phyloP scores from a whole-genome alignment of 169 alveolate genomes.

The Eimeria falciformis region DNA sequence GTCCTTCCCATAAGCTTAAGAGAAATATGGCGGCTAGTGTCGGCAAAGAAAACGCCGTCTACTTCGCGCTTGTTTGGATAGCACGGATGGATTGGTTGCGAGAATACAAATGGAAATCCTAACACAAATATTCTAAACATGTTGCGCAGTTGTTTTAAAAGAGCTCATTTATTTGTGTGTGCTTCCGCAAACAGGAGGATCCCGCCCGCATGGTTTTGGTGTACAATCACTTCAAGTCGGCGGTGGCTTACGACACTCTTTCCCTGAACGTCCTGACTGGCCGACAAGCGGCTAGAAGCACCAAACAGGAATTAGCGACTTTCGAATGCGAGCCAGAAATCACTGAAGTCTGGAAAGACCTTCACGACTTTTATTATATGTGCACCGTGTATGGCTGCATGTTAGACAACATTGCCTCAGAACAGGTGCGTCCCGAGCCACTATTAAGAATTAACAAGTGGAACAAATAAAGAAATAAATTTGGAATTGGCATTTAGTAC shows the following conservation, averaged over 20 bases:
- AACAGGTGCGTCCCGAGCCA: constrained; percentile 67
- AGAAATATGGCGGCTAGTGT: no score
- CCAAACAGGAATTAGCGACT: constrained; percentile 49
- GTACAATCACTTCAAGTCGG: constrained; percentile 90
- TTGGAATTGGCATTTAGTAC: no score
- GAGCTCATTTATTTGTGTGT: no score
- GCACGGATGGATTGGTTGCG: no score
- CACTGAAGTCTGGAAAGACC: constrained; percentile 71
- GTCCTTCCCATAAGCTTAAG: no score
- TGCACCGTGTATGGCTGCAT: constrained; percentile 79
- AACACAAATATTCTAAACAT: no score
- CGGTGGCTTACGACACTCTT: constrained; percentile 87
- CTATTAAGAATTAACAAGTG: no score
- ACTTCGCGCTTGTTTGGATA: no score
- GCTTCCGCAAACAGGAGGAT: constrained; percentile 77
- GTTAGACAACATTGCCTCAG: constrained; percentile 80
- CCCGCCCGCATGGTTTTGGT: constrained; percentile 85
- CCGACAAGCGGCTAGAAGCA: constrained; percentile 33
- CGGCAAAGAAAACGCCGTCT: no score
- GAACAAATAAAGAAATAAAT: no score
- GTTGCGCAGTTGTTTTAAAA: no score
- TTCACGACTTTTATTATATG: constrained; percentile 77
- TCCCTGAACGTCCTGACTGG: constrained; percentile 59
- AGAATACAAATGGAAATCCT: no score
- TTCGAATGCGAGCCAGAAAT: constrained; percentile 72